A percentile compares a stretch with the other conserved stretches of the same genome.
Conservation (phyloP, 768 basidiomycete species). For the Lactarius hengduanensis region DNA sequence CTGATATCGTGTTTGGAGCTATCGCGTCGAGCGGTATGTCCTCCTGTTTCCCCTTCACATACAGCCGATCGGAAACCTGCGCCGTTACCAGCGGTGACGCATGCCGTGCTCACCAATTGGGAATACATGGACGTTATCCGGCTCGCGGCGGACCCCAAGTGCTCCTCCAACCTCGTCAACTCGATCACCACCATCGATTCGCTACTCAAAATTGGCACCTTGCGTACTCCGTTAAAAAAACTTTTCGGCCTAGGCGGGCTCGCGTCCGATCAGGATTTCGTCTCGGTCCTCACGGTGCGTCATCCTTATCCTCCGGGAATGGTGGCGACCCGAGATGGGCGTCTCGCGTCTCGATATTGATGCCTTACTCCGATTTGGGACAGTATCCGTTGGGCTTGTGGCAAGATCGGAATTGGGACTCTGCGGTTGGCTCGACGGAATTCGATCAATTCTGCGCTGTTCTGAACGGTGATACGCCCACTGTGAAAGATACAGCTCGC, state of each 20-base stretch:
- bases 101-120: constrained; percentile 79
- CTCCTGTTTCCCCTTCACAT: constrained; percentile 7
- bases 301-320: neutral
- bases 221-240: constrained; percentile 58
- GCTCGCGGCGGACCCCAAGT: constrained; percentile 60
- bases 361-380: neutral
- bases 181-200: constrained; percentile 61
- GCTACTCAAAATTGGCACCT: constrained; percentile 48
- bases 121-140: constrained; percentile 88
- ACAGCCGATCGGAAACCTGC: neutral
- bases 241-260: constrained; percentile 74
- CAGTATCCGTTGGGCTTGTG: constrained; percentile 67
- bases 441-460: constrained; percentile 70
- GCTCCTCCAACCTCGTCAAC: constrained; percentile 58
- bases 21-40: constrained; percentile 80
- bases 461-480: constrained; percentile 35
- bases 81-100: constrained; percentile 63
- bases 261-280: constrained; percentile 77
- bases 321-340: neutral
- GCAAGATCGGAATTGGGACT: constrained; percentile 90
- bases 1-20: constrained; percentile 82
- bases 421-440: constrained; percentile 52
- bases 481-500: constrained; percentile 1
- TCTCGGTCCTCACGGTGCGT: constrained; percentile 59
- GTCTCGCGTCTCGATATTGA: neutral